These are phyloP conservation scores for Alternaria tenuissima DNA, from an alignment of 2,329 filamentous ascomycete species.

Conservation along the genomic window DNA sequence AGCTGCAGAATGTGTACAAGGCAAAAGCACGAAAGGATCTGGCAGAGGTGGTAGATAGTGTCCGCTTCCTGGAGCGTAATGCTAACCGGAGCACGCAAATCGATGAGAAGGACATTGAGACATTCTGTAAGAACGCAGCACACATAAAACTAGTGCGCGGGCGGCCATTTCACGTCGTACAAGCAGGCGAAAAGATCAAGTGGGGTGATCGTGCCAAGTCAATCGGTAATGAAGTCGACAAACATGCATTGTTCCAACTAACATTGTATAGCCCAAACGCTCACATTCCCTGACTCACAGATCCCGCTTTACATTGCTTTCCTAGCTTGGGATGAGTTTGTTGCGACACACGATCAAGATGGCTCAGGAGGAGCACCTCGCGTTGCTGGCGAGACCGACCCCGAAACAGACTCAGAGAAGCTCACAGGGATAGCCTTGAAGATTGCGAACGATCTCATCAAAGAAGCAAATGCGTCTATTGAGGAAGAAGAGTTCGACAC, in stretches of 20 bases:
- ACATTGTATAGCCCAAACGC: slow-evolving; percentile 41
- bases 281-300: slow-evolving; percentile 56
- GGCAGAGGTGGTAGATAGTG: slow-evolving; percentile 73
- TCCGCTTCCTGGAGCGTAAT: slow-evolving; percentile 64
- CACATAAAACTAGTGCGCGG: slow-evolving; percentile 88
- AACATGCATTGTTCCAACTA: neutral
- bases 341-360: slow-evolving; percentile 52
- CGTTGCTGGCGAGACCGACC: slow-evolving; percentile 48
- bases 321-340: slow-evolving; percentile 59
- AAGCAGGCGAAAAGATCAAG: slow-evolving; percentile 53
- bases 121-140: slow-evolving; percentile 94
- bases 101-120: slow-evolving; percentile 78
- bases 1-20: slow-evolving; percentile 93
- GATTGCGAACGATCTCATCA: slow-evolving; percentile 54
- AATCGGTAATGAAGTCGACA: slow-evolving; percentile 55
- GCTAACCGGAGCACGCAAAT: slow-evolving; percentile 61
- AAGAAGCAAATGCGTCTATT: slow-evolving; percentile 50
- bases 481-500: slow-evolving; percentile 54
- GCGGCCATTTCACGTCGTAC: slow-evolving; percentile 60
- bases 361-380: slow-evolving; percentile 44
- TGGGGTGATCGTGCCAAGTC: slow-evolving; percentile 62
- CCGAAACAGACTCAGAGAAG: slow-evolving; percentile 49
- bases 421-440: slow-evolving; percentile 55
- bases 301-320: slow-evolving; percentile 61
- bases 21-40: slow-evolving; percentile 81